Base-by-base conservation (phyloP, 495 filamentous ascomycete species). In the Lasiosphaeris hirsuta region DNA sequence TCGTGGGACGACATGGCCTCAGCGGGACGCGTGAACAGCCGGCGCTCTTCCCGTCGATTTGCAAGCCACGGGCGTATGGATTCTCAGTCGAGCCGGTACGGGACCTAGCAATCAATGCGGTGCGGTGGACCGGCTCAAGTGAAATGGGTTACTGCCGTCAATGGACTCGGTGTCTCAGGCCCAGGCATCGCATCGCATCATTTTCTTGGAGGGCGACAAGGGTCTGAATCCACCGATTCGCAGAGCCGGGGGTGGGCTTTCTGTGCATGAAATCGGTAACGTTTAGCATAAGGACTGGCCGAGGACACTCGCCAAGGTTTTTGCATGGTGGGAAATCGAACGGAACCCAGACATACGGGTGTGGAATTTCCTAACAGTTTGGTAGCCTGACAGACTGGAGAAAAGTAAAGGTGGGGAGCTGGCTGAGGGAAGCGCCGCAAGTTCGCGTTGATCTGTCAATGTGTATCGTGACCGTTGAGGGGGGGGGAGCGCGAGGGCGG, bases 1-100 rank as follows among this genome's bases (percentile, higher is more conserved):
- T 90, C 86, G 75, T 78, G 68, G 59, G 84, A 77, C 60, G 86
- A 81, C 76, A 82, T 84, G 70, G 73, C 75, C 62, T 74, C 39
- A 56, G 45, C 51, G 58, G 58, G 52, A 51, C 30, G 60, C 44
- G 65, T 30, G 23, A 67, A 69, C 68, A 64, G 66, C 61, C 56
- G 65, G 44, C 58, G 40, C 44, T 39, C 38, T 36, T 55, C 33
- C 57, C 56, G 48, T 51, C 54, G 57, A 47, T 42, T 48, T 55
- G 54, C 58, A 51, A 59, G 40, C 56, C 54, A 53, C 57, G 51
- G 34, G 52, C 51, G 59, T 54, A 57, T 61, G 51, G 59, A 37
- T 67, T 57, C 61, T 64, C 51, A 33, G 47, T 53, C 57, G 57
- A 63, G 51, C 51, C 36, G 56, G 59, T 46, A 41, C 57, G 51